Evolutionary conservation across 2,329 filamentous ascomycete species (phyloP).

Genomic region (Beauveria sp.): DNA sequence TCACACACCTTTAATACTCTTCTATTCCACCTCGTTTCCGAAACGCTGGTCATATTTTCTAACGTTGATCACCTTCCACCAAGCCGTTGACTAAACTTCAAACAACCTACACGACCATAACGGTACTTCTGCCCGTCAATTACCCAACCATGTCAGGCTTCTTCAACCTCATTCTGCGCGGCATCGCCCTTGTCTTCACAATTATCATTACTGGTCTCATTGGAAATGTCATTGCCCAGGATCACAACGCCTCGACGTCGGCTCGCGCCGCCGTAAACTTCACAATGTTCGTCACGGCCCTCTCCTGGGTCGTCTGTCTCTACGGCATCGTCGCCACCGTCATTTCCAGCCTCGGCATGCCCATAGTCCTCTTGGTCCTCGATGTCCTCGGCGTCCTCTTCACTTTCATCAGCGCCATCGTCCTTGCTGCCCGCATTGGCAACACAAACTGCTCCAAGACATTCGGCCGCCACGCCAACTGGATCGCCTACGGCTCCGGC

Average conservation of each 20-base stretch:
- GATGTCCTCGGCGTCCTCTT: conserved; percentile 58
- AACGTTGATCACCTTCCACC: neutral
- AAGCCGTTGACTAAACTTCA: neutral
- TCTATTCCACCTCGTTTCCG: neutral
- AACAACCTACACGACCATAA: neutral
- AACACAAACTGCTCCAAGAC: conserved; percentile 59
- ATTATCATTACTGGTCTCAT: conserved; percentile 48
- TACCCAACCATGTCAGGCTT: conserved; percentile 25
- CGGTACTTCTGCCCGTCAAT: no score
- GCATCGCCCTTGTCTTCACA: conserved; percentile 42
- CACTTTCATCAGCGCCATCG: conserved; percentile 62
- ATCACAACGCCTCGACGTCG: conserved; percentile 34
- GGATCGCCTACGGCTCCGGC: conserved; percentile 55
- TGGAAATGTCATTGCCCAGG: conserved; percentile 49
- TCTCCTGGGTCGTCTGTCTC: conserved; percentile 58
- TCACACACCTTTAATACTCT: neutral
- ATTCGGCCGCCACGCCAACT: conserved; percentile 31
- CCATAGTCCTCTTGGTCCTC: conserved; percentile 45
- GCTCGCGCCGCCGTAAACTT: conserved; percentile 49
- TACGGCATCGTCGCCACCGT: conserved; percentile 53
- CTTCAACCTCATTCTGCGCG: conserved; percentile 40
- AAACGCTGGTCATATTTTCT: neutral
- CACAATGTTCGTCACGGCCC: conserved; percentile 61
- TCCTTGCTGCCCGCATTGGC: conserved; percentile 61
- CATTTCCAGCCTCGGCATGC: conserved; percentile 43